phyloP scores from a whole-genome alignment of 2,329 filamentous ascomycete species.

The Fusarium burgessii region DNA sequence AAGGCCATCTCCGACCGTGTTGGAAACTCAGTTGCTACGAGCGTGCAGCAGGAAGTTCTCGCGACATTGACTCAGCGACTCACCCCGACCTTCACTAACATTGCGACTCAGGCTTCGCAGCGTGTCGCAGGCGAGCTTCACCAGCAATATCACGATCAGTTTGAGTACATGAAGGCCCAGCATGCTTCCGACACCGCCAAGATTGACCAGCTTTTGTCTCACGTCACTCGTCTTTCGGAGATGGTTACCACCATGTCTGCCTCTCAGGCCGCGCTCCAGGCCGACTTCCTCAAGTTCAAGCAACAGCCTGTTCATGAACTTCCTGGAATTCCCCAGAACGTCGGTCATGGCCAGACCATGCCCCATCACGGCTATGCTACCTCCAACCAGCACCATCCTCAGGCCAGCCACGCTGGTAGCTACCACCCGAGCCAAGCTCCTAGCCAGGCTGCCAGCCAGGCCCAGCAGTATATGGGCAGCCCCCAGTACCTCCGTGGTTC shows the following conservation, averaged over 20 bases:
- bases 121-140: slow-evolving; percentile 77
- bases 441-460: slow-evolving; percentile 51
- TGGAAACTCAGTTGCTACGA: slow-evolving; percentile 72
- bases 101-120: slow-evolving; percentile 75
- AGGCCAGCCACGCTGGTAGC: slow-evolving; percentile 50
- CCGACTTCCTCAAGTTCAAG: slow-evolving; percentile 69
- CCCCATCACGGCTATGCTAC: slow-evolving; percentile 48
- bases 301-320: slow-evolving; percentile 61
- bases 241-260: slow-evolving; percentile 77
- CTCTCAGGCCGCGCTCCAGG: slow-evolving; percentile 76
- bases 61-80: slow-evolving; percentile 71
- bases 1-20: slow-evolving; percentile 78
- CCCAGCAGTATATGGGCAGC: slow-evolving; percentile 51
- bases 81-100: slow-evolving; percentile 73
- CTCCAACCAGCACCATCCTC: slow-evolving; percentile 38
- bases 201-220: slow-evolving; percentile 77
- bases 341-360: slow-evolving; percentile 38
- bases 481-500: slow-evolving; percentile 54
- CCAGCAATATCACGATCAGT: slow-evolving; percentile 65
- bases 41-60: slow-evolving; percentile 77
- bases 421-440: slow-evolving; percentile 51
- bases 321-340: slow-evolving; percentile 47
- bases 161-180: slow-evolving; percentile 64
- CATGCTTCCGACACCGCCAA: slow-evolving; percentile 68
- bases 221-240: slow-evolving; percentile 74